Percentiles rank a stretch among this genome's conserved stretches.
Conservation (phyloP, 192 early-diverging fungal species). For the Spizellomyces sp. region DNA sequence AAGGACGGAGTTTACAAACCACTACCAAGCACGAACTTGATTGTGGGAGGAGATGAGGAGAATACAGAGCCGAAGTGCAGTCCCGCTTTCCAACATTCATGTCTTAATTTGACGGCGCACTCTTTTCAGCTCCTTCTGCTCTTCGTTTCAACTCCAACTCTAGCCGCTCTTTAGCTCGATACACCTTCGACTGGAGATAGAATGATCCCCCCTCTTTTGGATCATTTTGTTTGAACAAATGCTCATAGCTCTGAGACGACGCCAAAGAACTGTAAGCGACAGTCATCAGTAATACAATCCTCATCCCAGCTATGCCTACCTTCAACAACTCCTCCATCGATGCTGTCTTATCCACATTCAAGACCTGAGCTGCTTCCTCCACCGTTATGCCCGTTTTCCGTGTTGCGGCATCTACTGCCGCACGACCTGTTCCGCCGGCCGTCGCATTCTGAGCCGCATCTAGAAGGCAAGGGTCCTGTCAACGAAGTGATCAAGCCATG, state of each 20-base stretch:
- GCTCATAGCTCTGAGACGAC: slow-evolving; percentile 72
- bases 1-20: no score
- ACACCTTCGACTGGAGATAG: slow-evolving; percentile 93
- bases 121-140: slow-evolving; percentile 37
- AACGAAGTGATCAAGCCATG: neutral
- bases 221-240: slow-evolving; percentile 87
- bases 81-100: no score
- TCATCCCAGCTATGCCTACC: slow-evolving; percentile 25
- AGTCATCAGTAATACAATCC: neutral
- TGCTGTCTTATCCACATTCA: slow-evolving; percentile 79
- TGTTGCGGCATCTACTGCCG: slow-evolving; percentile 23
- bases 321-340: slow-evolving; percentile 59
- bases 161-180: slow-evolving; percentile 90
- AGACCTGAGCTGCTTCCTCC: slow-evolving; percentile 89
- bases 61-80: no score
- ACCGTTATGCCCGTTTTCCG: slow-evolving; percentile 80
- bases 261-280: neutral
- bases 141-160: slow-evolving; percentile 79
- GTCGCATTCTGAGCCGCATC: slow-evolving; percentile 28
- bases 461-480: neutral
- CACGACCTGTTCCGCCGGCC: slow-evolving; percentile 18
- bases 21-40: no score
- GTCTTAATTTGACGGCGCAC: slow-evolving; percentile 22
- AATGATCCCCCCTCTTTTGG: slow-evolving; percentile 84
- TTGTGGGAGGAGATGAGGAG: no score